Evolutionary conservation across 345 rosid species (phyloP), one percentile per base, ranked within the genome.

Genomic region (Eucalyptus urophylla): DNA sequence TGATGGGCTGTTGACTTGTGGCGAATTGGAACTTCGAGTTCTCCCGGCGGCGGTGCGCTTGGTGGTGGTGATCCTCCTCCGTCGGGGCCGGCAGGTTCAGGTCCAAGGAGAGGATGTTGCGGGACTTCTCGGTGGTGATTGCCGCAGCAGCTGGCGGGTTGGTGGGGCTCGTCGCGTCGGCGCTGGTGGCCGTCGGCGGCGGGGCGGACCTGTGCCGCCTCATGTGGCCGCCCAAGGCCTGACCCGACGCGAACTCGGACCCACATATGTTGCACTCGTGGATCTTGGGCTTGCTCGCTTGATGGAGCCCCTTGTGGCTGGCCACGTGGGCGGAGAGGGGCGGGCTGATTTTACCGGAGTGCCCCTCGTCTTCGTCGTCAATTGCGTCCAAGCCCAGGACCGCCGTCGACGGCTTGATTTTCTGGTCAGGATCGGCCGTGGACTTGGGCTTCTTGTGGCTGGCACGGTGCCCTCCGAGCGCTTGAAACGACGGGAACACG

Each of bases 201-300:
- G 92, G 86, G 27, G 87, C 89, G 13, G 96, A 89, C 83, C 99
- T 94, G 69, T 98, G 99, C 91, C 99, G 92, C 89, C 99, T 96
- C 99, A 98, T 98, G 93, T 98, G 99, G 19, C 99, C 99, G 5
- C 99, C 99, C 8, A 98, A 94, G 6, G 99, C 99, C 93, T 98
- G 99, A 7, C 99, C 99, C 2, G 99, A 97, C 21, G 92, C 90
- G 90, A 98, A 98, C 91, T 96, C 98, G 8, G 98, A 94, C 29
- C 99, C 99, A 24, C 99, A 97, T 67, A 97, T 94, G n/a, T 94
- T 95, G 90, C 99, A 98, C 95, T 95, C 99, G 86, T 98, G 99
- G 91, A 95, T 93, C 91, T 96, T 92, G 27, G 88, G 91, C 88
- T 90, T 91, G 88, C 88, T 88, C 69, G 47, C 44, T 49, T 83